Percentiles rank a stretch among this genome's conserved stretches.
Conservation (phyloP, 139 green algal species). For the Chlamydomonas incerta region DNA sequence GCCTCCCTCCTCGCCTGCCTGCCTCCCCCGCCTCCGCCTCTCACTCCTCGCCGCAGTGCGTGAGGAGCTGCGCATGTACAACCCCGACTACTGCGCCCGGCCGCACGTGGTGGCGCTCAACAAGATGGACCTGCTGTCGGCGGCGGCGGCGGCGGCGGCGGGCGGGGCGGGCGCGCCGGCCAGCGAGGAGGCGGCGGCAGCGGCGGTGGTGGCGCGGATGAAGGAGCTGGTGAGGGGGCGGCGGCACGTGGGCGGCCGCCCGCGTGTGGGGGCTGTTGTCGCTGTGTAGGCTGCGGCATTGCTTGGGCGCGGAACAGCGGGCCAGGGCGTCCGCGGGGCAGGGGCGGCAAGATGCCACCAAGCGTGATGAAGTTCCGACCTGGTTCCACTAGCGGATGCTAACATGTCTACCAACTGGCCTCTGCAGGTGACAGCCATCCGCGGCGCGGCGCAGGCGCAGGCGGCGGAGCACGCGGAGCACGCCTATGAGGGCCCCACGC, state of each 20-base stretch:
- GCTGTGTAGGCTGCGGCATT: too few species aligned
- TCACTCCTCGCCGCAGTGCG: slow-evolving; percentile 28
- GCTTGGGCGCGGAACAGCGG: too few species aligned
- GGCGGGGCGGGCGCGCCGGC: too few species aligned
- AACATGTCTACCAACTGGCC: too few species aligned
- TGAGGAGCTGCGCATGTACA: slow-evolving; percentile 94
- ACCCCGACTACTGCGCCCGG: slow-evolving; percentile 85
- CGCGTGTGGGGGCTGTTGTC: too few species aligned
- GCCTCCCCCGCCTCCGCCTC: background rate
- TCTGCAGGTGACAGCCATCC: slow-evolving; percentile 28
- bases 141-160: background rate
- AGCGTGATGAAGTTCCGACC: too few species aligned
- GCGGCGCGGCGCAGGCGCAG: slow-evolving; percentile 36
- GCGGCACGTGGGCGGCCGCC: too few species aligned
- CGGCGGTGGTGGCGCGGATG: background rate
- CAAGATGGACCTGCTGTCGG: slow-evolving; percentile 82
- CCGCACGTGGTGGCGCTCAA: slow-evolving; percentile 88
- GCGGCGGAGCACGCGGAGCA: slow-evolving; percentile 32
- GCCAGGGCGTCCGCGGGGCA: too few species aligned
- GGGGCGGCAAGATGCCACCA: too few species aligned
- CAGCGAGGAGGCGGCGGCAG: background rate
- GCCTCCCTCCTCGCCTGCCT: background rate
- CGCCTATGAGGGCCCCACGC: slow-evolving; percentile 15
- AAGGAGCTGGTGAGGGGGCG: slow-evolving; percentile 3
- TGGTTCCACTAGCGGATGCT: too few species aligned